Base-by-base conservation (phyloP, 2,329 filamentous ascomycete species). In the Neofusicoccum sp. region DNA sequence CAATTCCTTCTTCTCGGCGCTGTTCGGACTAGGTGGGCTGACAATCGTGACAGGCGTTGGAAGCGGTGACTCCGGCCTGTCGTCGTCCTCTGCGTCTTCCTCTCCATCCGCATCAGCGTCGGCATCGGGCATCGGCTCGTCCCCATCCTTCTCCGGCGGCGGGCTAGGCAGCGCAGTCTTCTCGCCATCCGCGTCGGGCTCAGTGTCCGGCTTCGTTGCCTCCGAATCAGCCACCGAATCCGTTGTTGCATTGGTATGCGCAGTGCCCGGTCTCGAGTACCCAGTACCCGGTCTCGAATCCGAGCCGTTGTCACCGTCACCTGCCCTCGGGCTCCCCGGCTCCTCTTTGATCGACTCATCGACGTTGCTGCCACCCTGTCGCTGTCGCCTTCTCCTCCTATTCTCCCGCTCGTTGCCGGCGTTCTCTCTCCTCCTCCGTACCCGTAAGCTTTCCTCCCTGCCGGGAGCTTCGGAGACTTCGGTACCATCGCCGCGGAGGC, bases 401-500 rank as follows among this genome's bases (percentile, higher is more conserved):
- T 90, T 80, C 61, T 86, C 83, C 58, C 91, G 80, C 75, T 96
- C 91, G 65, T 91, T 89, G 67, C 95, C 90, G 1, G 90, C 90
- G 63, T 86, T 91, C 71, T 93, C 89, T 69, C 89, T 78, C 68
- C 87, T 77, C 61, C 86, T 82, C 59, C 91, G 79, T 61, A 91
- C 80, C 11, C 80, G 77, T 20, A 83, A 64, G 31, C 69, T 72
- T 30, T 74, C 73, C 61, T 71, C 71, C 28, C 71, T 51, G 12
- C 59, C 59, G 3, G 59, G 59, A 12, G 41, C 33, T 20, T 54
- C 86, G 75, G 75, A 82, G 78, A 71, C 85, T 78, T 20, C 73
- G 79, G 6, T 76, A 28, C 73, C 84, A 43, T 85, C 85, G 43
- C 86, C 82, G 62, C 91, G 85, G 75, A 97, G 88, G 47, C 91